phyloP scores from a whole-genome alignment of 225 moss, liverwort and hornwort species.

The Anthoceros angustus region DNA sequence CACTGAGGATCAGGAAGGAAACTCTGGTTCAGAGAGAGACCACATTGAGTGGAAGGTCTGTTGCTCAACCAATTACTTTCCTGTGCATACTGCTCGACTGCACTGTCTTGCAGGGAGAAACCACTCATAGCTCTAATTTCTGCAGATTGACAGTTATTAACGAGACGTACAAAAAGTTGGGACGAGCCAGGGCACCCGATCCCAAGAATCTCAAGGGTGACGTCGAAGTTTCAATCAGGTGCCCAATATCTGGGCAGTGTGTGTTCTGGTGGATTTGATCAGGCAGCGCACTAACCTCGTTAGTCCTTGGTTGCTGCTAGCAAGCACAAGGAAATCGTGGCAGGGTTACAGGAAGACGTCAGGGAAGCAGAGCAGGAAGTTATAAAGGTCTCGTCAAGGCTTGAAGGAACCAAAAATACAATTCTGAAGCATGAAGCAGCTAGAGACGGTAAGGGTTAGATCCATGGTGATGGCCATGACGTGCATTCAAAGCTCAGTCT shows the following conservation, averaged over 20 bases:
- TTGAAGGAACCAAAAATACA: constrained; percentile 51
- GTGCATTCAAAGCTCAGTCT: constrained; percentile 4
- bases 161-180: constrained; percentile 34
- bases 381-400: constrained; percentile 55
- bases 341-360: constrained; percentile 33
- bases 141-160: constrained; percentile 48
- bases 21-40: constrained; percentile 61
- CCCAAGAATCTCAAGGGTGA: constrained; percentile 54
- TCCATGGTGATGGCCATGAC: not conserved
- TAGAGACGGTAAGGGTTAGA: constrained; percentile 45
- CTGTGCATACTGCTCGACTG: not conserved
- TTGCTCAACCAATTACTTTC: not conserved
- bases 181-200: constrained; percentile 51
- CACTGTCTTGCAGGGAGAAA: not conserved
- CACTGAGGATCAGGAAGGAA: constrained; percentile 55
- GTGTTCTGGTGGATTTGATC: too few species aligned
- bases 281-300: too few species aligned
- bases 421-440: constrained; percentile 56
- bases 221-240: constrained; percentile 53
- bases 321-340: constrained; percentile 32
- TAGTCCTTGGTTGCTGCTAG: constrained; percentile 14
- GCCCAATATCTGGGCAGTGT: not conserved
- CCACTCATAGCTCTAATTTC: constrained; percentile 9
- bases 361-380: constrained; percentile 60
- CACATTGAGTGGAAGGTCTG: constrained; percentile 47